A percentile compares a stretch with the other conserved stretches of the same genome.
phyloP scores from a whole-genome alignment of 169 alveolate genomes.

The Plasmodium knowlesi region DNA sequence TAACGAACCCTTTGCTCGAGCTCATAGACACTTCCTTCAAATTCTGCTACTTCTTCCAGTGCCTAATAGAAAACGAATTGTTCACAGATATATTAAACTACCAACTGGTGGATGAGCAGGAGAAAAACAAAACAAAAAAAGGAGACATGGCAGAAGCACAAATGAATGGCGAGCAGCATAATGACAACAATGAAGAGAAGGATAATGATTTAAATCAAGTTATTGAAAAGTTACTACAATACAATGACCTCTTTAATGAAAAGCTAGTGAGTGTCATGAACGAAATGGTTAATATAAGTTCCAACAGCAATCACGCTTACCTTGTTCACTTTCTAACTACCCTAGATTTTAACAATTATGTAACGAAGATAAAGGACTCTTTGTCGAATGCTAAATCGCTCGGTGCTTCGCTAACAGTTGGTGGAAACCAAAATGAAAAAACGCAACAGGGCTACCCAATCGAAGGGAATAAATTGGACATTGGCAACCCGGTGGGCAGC shows the following conservation, averaged over 20 bases:
- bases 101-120: constrained; percentile 28
- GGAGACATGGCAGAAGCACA: background rate
- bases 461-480: background rate
- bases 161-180: background rate
- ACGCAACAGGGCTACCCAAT: background rate
- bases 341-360: constrained; percentile 56
- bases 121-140: background rate
- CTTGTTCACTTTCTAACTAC: constrained; percentile 66
- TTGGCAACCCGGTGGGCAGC: background rate
- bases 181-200: background rate
- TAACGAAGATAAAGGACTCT: constrained; percentile 72
- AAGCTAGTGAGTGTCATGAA: constrained; percentile 36
- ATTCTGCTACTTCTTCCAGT: constrained; percentile 75
- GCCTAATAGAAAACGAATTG: constrained; percentile 71
- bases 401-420: background rate
- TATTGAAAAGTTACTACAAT: constrained; percentile 60
- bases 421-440: background rate
- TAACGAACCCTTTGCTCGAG: constrained; percentile 66
- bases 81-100: constrained; percentile 70
- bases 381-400: background rate
- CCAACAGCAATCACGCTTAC: constrained; percentile 60
- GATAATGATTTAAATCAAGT: constrained; percentile 69
- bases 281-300: constrained; percentile 69
- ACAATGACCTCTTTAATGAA: constrained; percentile 70
- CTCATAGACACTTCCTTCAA: constrained; percentile 51